phyloP scores from a whole-genome alignment of 2,329 filamentous ascomycete species.

The Botryotinia globosa region DNA sequence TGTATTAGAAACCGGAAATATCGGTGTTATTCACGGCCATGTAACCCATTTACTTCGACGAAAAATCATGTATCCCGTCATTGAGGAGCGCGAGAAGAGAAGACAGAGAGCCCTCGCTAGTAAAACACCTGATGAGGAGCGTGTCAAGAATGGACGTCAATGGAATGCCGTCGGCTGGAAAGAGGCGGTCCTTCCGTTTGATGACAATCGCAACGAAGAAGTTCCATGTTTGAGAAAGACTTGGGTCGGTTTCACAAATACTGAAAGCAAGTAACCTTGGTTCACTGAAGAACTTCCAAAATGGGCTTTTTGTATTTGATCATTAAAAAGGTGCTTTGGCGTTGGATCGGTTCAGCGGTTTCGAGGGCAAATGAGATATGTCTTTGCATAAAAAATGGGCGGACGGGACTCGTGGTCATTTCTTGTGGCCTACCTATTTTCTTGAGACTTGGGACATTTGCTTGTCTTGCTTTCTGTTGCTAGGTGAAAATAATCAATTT shows the following conservation, averaged over 20 bases:
- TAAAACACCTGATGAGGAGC: constrained; percentile 33
- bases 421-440: constrained; percentile 19
- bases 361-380: constrained; percentile 19
- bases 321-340: constrained; percentile 22
- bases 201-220: constrained; percentile 27
- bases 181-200: constrained; percentile 34
- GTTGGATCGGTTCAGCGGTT: constrained; percentile 21
- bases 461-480: constrained; percentile 8
- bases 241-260: constrained; percentile 30
- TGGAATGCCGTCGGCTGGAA: constrained; percentile 39
- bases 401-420: constrained; percentile 16
- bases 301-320: constrained; percentile 20
- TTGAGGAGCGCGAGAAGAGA: constrained; percentile 57
- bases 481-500: constrained; percentile 16
- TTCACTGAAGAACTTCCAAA: constrained; percentile 5
- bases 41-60: constrained; percentile 47
- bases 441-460: constrained; percentile 5
- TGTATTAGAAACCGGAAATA: constrained; percentile 59
- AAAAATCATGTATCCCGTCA: constrained; percentile 49
- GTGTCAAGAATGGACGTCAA: constrained; percentile 29
- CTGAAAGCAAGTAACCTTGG: constrained; percentile 15
- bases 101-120: constrained; percentile 40
- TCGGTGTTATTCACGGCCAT: constrained; percentile 53
- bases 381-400: constrained; percentile 24
- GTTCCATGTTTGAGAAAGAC: constrained; percentile 30